Conservation (phyloP, 352 stramenopile species). For the Phytophthora parvispora region DNA sequence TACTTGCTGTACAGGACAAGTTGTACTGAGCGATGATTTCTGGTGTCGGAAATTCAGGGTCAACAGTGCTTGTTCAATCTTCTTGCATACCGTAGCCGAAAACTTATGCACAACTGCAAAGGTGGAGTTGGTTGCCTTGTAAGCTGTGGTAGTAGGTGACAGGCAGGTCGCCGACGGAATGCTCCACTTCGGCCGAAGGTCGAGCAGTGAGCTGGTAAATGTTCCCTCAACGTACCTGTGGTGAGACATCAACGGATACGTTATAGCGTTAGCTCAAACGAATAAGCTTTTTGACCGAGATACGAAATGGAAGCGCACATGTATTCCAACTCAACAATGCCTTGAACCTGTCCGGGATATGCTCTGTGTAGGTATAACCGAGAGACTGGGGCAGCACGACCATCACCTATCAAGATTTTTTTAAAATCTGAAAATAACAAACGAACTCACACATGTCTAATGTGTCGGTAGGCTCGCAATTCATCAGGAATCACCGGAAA, state of each 20-base stretch:
- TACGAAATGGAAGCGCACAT: too few relatives aligned
- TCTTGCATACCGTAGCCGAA: background rate
- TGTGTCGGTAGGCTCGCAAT: background rate
- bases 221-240: constrained; percentile 18
- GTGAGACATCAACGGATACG: background rate
- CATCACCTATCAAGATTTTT: too few relatives aligned
- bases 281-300: too few relatives aligned
- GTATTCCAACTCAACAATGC: background rate
- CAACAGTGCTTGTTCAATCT: background rate
- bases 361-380: background rate
- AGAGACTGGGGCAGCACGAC: too few relatives aligned
- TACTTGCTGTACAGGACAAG: constrained; percentile 29
- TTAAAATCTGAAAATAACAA: background rate
- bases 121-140: background rate
- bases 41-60: constrained; percentile 6
- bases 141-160: background rate
- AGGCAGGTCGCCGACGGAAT: constrained; percentile 18
- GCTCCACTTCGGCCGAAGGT: constrained; percentile 8
- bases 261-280: too few relatives aligned
- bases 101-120: constrained; percentile 14
- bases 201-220: constrained; percentile 4
- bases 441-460: constrained; percentile 1
- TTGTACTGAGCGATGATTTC: constrained; percentile 9
- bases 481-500: constrained; percentile 2
- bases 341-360: background rate